Conservation (phyloP, 2,329 filamentous ascomycete species). For the Alternaria alternata region DNA sequence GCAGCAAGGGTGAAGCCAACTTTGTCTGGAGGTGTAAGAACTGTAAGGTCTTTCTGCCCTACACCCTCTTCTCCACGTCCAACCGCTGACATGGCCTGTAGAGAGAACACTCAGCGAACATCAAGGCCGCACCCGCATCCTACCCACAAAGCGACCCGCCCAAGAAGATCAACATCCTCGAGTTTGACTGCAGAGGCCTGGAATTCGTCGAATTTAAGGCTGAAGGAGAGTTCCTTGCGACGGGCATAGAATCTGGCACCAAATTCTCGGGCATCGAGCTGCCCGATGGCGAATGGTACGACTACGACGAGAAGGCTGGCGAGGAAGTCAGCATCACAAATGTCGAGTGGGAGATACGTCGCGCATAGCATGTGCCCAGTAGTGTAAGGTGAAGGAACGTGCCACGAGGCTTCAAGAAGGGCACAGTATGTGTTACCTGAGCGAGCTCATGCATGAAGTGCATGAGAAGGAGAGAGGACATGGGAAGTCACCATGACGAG, state of each 20-base stretch:
- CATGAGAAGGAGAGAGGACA: neutral
- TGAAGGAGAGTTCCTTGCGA: constrained; percentile 92
- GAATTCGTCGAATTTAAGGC: constrained; percentile 92
- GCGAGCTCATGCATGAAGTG: neutral
- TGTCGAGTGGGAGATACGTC: constrained; percentile 82
- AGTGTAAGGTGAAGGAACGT: neutral
- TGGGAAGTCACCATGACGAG: neutral
- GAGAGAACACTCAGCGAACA: constrained; percentile 86
- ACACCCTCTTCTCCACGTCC: neutral
- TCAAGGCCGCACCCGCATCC: constrained; percentile 74
- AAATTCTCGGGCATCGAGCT: constrained; percentile 86
- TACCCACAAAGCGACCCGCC: constrained; percentile 77
- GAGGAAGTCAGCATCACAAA: constrained; percentile 95
- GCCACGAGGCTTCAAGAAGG: neutral
- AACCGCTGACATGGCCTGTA: constrained; percentile 47
- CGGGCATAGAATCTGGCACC: constrained; percentile 79
- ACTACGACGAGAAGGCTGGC: constrained; percentile 92
- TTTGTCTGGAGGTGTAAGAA: constrained; percentile 99
- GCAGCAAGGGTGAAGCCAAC: constrained; percentile 93
- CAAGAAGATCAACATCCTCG: constrained; percentile 80
- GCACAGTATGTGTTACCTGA: neutral
- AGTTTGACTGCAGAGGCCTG: constrained; percentile 91
- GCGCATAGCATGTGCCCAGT: constrained; percentile 61
- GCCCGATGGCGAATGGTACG: constrained; percentile 92
- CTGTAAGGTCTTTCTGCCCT: constrained; percentile 75